A percentile compares a stretch with the other conserved stretches of the same genome.
Conservation (phyloP, 2,329 filamentous ascomycete genomes). For the Eutypella sp. region DNA sequence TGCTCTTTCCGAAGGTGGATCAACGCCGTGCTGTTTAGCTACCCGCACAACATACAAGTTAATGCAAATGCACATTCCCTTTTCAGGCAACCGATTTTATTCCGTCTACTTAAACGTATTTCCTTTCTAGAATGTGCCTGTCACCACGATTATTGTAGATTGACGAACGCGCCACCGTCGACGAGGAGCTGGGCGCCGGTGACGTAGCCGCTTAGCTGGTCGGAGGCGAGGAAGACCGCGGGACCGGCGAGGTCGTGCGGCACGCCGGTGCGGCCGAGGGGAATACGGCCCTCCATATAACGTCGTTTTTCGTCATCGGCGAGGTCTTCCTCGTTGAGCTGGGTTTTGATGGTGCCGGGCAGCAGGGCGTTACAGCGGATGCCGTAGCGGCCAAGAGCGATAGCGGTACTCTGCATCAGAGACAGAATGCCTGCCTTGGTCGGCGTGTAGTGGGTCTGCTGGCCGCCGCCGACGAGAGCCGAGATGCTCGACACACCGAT, state of each 20-base stretch:
- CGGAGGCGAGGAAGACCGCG: constrained; percentile 78
- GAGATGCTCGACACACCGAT: constrained; percentile 71
- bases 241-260: constrained; percentile 75
- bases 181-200: constrained; percentile 80
- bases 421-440: constrained; percentile 79
- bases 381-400: constrained; percentile 68
- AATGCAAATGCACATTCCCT: not conserved
- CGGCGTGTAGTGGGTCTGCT: constrained; percentile 81
- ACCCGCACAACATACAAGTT: too few relatives aligned
- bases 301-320: constrained; percentile 63
- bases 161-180: constrained; percentile 86
- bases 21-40: too few relatives aligned
- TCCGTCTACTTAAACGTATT: too few relatives aligned
- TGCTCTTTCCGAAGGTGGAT: too few relatives aligned
- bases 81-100: too few relatives aligned
- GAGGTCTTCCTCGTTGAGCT: constrained; percentile 79
- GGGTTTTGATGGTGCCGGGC: constrained; percentile 77
- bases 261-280: constrained; percentile 67
- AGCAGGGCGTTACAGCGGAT: constrained; percentile 82
- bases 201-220: constrained; percentile 73
- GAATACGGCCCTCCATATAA: constrained; percentile 80
- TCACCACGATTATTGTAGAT: constrained; percentile 67
- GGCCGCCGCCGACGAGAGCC: constrained; percentile 71
- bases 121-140: too few relatives aligned
- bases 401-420: constrained; percentile 78